Percentiles rank a stretch among this genome's conserved stretches.
phyloP scores from a whole-genome alignment of 2,329 filamentous ascomycete genomes.

The Nigrospora sphaerica region DNA sequence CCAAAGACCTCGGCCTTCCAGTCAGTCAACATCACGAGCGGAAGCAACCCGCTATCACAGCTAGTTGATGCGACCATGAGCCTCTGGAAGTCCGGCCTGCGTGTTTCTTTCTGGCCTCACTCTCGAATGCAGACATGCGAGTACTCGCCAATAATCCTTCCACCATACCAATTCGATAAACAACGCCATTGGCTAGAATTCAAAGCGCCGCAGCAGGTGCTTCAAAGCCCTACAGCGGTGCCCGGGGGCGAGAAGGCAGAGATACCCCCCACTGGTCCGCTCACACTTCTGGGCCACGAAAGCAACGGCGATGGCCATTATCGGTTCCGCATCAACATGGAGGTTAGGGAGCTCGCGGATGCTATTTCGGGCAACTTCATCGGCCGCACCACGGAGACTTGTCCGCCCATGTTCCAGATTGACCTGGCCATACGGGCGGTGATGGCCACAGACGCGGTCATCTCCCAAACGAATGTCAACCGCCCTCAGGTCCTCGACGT shows the following conservation, averaged over 20 bases:
- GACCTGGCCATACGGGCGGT: conserved; percentile 2
- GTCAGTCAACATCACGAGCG: conserved; percentile 12
- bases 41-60: conserved; percentile 5
- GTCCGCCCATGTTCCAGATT: conserved; percentile 6
- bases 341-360: background rate
- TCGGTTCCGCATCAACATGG: background rate
- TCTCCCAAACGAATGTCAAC: too few relatives aligned
- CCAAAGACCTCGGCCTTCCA: conserved; percentile 14
- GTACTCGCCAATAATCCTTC: conserved; percentile 19
- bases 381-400: background rate
- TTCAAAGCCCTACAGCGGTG: conserved; percentile 3
- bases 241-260: too few relatives aligned
- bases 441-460: background rate
- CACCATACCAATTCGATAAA: conserved; percentile 36
- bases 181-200: conserved; percentile 29
- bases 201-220: conserved; percentile 8
- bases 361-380: conserved; percentile 6
- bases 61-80: conserved; percentile 17
- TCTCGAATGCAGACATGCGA: conserved; percentile 15
- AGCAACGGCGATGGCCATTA: too few relatives aligned
- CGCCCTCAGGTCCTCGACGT: too few relatives aligned
- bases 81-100: conserved; percentile 32
- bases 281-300: too few relatives aligned
- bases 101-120: conserved; percentile 29
- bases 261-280: too few relatives aligned